Base-by-base conservation (phyloP, 305 asterid species). In the Plantago rigida region DNA sequence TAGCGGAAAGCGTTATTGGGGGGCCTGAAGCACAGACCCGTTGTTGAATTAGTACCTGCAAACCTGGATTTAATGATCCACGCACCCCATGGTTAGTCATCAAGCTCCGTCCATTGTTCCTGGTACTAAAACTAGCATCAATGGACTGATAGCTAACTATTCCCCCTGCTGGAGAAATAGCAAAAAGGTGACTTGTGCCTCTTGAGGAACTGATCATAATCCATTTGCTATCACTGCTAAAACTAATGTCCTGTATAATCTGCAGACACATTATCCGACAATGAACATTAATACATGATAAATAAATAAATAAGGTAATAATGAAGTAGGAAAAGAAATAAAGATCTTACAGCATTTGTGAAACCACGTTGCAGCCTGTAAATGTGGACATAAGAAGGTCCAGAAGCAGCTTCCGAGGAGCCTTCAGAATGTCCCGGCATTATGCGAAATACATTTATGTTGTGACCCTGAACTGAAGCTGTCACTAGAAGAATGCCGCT, bases 191-290 rank as follows among this genome's bases (percentile, higher is more conserved):
- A 70, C 87, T 78, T 51, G 99, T 92, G 63, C 99, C 97, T 71
- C 95, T 82, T 12, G 85, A 83, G 62, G 96, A 80, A 77, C 94
- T 88, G 70, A 86, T 71, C 81, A 84, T 75, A 60, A 88, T 74
- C 95, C 99, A 92, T 51, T 76, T 86, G 71, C 96, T 81, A 67
- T 89, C 93, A 19, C 77, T 71, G 57, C 99, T 92, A 70, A 92
- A 89, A 77, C 97, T 80, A 57, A 92, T 83, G 67, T 92, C 97
- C 73, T 87, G 96, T 75, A 92, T 92, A 72, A 92, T 84, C 97
- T 92, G 87, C 63, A 62, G 69, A 73, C 48, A 58, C 15, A 56
- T 56, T 52, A 55, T 41, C 50, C 63, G 44, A 15, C 53, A 52
- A 55, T 48, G 14, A 55, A 5, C 29, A 24, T 15, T 47, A 50